Evolutionary conservation across 2,329 filamentous ascomycete genomes (phyloP).

Genomic region (Diaporthe batatas): DNA sequence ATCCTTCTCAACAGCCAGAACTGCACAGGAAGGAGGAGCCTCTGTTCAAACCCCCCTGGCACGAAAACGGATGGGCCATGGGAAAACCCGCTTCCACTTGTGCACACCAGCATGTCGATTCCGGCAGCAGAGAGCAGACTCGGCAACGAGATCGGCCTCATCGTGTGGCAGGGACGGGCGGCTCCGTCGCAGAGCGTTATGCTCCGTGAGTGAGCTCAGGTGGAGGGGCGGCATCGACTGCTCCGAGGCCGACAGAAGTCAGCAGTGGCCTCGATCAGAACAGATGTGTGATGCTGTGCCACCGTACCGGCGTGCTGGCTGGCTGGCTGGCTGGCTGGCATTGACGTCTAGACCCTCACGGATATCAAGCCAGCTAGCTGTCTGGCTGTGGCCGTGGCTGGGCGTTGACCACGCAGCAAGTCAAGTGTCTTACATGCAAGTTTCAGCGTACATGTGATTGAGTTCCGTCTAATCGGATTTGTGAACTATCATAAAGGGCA

Average conservation of each 20-base stretch:
- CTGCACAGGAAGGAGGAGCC: background rate
- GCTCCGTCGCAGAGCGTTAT: background rate
- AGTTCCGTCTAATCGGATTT: background rate
- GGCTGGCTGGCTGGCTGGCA: background rate
- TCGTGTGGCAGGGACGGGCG: background rate
- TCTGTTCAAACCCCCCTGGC: background rate
- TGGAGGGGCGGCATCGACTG: background rate
- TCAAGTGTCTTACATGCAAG: background rate
- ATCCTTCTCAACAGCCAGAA: background rate
- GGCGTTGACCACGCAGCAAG: background rate
- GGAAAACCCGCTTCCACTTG: background rate
- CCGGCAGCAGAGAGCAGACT: background rate
- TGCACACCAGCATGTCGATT: background rate
- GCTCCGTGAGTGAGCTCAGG: background rate
- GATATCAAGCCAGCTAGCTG: background rate
- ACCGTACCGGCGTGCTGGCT: no score
- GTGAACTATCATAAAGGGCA: background rate
- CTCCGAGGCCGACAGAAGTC: conserved; percentile 14
- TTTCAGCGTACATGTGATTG: background rate
- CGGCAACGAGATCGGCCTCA: background rate
- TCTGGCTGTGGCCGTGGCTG: background rate
- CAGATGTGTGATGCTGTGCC: background rate
- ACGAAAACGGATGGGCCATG: background rate
- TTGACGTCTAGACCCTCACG: background rate
- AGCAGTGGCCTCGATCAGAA: background rate